Evolutionary conservation across 108 stramenopile genomes (phyloP), one percentile per base, ranked within the genome.

Genomic region (Asterionellopsis glacialis): DNA sequence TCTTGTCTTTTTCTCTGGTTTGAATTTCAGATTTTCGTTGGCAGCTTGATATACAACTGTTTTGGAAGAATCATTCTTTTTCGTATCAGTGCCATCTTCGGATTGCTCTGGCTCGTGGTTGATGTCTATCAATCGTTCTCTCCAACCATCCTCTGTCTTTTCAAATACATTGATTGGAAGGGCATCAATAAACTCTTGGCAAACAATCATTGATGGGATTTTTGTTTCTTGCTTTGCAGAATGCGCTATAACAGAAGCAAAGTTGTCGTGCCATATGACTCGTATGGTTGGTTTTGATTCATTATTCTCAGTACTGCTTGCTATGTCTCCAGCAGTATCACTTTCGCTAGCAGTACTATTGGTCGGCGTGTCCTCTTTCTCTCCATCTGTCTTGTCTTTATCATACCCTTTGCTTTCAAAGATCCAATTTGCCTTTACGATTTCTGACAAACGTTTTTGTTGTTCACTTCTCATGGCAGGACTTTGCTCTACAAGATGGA

Each of bases 181-280:
- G 14, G 97, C 97, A 70, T 99, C 97, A 41, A 98, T 45, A 44
- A 99, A 83, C 57, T 99, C 98, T 71, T 99, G 98, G 38, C 84
- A 86, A 9, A 99, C 64, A 22, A 91, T 54, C 44, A 88, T 74
- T 9, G 73, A 70, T 15, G 84, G 80, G 1, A 78, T 80, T 49
- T 58, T 61, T 61, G 40, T 69, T 44, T 18, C 65, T 54, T 55
- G 39, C 13, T 70, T 68, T 56, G 67, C 67, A 38, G 38, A 55
- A 33, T 70, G 64, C 47, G 63, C 54, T 13, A 73, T 63, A 49
- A 95, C 77, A 21, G 72, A 69, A 4, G 69, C 56, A 54, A 91
- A 87, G 41, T 62, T 54, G 60, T 79, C 77, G 57, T 91, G 87
- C 93, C 90, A 95, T 41, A 79, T 59, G 18, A 91, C 63, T 26